Conservation (phyloP, 257 asterid species). For the Marsdenia floribunda region DNA sequence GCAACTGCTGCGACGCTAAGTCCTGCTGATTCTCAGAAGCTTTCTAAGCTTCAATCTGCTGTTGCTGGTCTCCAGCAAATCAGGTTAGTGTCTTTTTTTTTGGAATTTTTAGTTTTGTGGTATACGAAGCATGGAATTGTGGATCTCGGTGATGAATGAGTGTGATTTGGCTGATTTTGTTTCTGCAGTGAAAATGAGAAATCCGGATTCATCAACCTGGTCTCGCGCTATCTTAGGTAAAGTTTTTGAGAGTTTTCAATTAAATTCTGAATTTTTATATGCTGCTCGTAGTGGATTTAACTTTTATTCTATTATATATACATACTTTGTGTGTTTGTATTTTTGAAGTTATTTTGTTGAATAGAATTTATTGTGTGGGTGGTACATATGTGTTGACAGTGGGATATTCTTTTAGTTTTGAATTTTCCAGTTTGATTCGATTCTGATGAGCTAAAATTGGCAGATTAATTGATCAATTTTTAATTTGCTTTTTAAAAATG, state of each 20-base stretch:
- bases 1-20: conserved; percentile 40
- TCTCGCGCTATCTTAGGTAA: conserved; percentile 85
- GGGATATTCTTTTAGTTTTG: not conserved
- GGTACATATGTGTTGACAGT: not conserved
- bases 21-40: conserved; percentile 57
- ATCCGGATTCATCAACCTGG: conserved; percentile 39
- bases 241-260: not conserved
- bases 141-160: conserved; percentile 23
- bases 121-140: not conserved
- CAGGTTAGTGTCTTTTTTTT: conserved; percentile 34
- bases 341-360: not conserved
- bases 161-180: not conserved
- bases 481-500: not conserved
- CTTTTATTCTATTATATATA: no score
- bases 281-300: not conserved
- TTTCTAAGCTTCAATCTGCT: conserved; percentile 58
- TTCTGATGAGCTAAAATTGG: not conserved
- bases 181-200: conserved; percentile 81
- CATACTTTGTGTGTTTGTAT: not conserved
- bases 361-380: not conserved
- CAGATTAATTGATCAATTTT: not conserved
- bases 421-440: not conserved
- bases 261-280: not conserved
- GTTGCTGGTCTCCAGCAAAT: conserved; percentile 61
- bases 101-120: not conserved